Conservation (phyloP, 2,329 filamentous ascomycete species). For the Calonectria crousiana region DNA sequence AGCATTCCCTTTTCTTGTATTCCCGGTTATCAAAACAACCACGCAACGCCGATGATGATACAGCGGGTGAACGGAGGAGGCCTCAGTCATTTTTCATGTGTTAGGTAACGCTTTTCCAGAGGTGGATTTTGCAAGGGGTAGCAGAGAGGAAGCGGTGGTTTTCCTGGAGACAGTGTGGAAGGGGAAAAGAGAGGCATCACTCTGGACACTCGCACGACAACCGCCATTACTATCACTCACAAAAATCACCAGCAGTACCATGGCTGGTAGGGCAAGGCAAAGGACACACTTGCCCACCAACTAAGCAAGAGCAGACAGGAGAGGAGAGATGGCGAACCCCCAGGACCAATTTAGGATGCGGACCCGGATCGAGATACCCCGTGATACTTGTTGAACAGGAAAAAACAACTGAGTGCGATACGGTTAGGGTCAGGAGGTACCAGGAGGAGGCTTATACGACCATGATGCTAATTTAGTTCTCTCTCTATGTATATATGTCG, state of each 20-base stretch:
- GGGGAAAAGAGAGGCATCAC: conserved; percentile 29
- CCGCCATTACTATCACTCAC: conserved; percentile 24
- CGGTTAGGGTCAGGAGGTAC: conserved; percentile 33
- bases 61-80: conserved; percentile 45
- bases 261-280: conserved; percentile 27
- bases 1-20: conserved; percentile 38
- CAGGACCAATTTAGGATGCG: conserved; percentile 37
- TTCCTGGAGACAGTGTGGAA: conserved; percentile 27
- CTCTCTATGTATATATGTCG: conserved; percentile 31
- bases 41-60: conserved; percentile 48
- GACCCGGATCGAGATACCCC: conserved; percentile 44
- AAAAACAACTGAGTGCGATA: conserved; percentile 38
- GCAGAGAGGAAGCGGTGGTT: conserved; percentile 31
- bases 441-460: conserved; percentile 30
- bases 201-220: conserved; percentile 40
- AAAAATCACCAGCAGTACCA: conserved; percentile 34
- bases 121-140: conserved; percentile 38
- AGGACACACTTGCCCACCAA: conserved; percentile 28
- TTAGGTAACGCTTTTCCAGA: conserved; percentile 39
- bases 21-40: conserved; percentile 43
- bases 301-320: conserved; percentile 31
- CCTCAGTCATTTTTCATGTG: conserved; percentile 45
- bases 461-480: conserved; percentile 42
- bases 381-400: conserved; percentile 41
- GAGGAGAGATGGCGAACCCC: conserved; percentile 28